Conservation (phyloP, 257 asterid genomes). For the Solanum okadae region DNA sequence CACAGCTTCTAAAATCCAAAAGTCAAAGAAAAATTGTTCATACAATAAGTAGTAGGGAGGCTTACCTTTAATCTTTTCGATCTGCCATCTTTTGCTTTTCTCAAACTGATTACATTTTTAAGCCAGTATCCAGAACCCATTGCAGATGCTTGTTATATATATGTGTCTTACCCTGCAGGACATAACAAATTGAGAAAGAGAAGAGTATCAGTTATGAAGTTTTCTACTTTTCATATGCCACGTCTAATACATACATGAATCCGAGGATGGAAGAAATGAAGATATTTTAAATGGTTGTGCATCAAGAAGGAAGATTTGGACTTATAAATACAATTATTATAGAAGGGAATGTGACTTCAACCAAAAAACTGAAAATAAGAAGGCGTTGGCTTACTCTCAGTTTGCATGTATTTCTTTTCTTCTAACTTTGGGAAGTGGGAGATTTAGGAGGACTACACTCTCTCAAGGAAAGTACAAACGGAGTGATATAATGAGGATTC, state of each 20-base stretch:
- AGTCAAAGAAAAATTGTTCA: not conserved
- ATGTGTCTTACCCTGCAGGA: constrained; percentile 15
- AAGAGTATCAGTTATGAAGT: not conserved
- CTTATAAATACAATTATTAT: not conserved
- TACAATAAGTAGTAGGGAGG: not conserved
- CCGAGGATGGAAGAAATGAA: not conserved
- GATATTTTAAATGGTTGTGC: not conserved
- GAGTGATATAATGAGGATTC: not conserved
- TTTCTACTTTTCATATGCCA: not conserved
- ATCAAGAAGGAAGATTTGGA: not conserved
- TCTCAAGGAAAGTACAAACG: not conserved
- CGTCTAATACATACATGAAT: not conserved
- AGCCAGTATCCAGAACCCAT: constrained; percentile 80
- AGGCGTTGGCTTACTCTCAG: not conserved
- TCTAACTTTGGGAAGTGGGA: not conserved
- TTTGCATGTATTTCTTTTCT: not conserved
- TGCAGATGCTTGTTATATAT: constrained; percentile 12
- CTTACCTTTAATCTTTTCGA: constrained; percentile 50
- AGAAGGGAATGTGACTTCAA: not conserved
- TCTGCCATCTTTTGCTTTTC: constrained; percentile 39
- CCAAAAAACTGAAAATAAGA: not conserved
- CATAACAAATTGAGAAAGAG: not conserved
- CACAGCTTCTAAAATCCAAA: not conserved
- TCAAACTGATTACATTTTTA: constrained; percentile 52
- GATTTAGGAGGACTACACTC: not conserved